A percentile compares a stretch with the other conserved stretches of the same genome.
Evolutionary conservation across 2,329 filamentous ascomycete species (phyloP).

Genomic region (Arthrobotrys sinensis): DNA sequence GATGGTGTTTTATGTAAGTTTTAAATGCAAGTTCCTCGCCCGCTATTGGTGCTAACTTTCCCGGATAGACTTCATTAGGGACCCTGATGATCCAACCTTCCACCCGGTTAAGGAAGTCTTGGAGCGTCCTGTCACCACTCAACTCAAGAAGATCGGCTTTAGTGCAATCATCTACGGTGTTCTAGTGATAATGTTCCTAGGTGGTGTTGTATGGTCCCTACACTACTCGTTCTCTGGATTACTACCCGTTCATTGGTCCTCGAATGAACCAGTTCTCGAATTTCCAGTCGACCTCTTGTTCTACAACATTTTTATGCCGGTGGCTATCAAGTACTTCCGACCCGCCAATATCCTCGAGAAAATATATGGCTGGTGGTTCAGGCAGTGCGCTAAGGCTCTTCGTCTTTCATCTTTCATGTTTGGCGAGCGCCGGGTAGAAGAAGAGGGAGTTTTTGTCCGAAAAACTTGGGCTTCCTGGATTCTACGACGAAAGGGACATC

Average conservation of each 20-base stretch:
- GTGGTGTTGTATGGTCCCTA: slow-evolving; percentile 95
- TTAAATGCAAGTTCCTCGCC: slow-evolving; percentile 1
- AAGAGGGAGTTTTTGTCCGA: slow-evolving; percentile 80
- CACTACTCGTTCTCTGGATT: slow-evolving; percentile 78
- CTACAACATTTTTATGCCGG: slow-evolving; percentile 95
- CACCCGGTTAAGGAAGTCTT: slow-evolving; percentile 97
- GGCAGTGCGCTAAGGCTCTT: slow-evolving; percentile 82
- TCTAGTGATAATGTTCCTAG: slow-evolving; percentile 90
- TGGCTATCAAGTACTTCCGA: slow-evolving; percentile 86
- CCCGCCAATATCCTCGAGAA: slow-evolving; percentile 86
- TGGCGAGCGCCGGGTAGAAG: slow-evolving; percentile 82
- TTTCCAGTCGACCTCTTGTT: slow-evolving; percentile 95
- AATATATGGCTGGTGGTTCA: slow-evolving; percentile 98
- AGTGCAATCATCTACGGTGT: slow-evolving; percentile 96
- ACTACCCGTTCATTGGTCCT: slow-evolving; percentile 92
- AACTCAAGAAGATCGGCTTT: slow-evolving; percentile 95
- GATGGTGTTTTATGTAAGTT: slow-evolving; percentile 89
- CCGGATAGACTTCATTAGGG: slow-evolving; percentile 86
- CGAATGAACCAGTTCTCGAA: slow-evolving; percentile 90
- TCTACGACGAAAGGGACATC: slow-evolving; percentile 67
- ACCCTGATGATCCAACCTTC: slow-evolving; percentile 98
- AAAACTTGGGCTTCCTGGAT: slow-evolving; percentile 73
- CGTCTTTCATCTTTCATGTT: slow-evolving; percentile 94
- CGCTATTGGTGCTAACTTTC: slow-evolving; percentile 65
- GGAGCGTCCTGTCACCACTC: slow-evolving; percentile 90